A percentile compares a stretch with the other conserved stretches of the same genome.
These are phyloP conservation scores for Camelina laxa DNA, from an alignment of 345 rosid species.

Conservation along the genomic window DNA sequence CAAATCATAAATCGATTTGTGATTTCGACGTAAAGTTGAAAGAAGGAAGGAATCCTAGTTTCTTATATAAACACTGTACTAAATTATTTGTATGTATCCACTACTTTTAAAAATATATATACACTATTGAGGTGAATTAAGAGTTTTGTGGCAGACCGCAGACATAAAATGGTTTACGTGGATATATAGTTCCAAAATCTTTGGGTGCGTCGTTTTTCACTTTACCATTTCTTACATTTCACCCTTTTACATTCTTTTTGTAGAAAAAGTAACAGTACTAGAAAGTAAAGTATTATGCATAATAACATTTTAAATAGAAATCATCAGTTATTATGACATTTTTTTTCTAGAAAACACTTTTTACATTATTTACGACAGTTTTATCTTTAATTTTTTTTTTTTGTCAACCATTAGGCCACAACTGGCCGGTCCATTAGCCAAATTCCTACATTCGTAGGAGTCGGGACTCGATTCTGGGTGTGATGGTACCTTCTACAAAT, in stretches of 20 bases:
- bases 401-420: too few relatives aligned
- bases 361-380: neutral
- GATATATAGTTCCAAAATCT: constrained; percentile 35
- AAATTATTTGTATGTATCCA: neutral
- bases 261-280: neutral
- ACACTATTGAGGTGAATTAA: neutral
- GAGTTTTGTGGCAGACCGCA: constrained; percentile 18
- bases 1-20: constrained; percentile 14
- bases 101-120: neutral
- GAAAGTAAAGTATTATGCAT: neutral
- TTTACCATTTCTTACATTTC: constrained; percentile 8
- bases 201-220: neutral
- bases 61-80: neutral
- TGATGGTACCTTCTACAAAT: too few relatives aligned
- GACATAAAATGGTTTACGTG: constrained; percentile 14
- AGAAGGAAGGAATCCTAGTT: neutral
- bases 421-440: too few relatives aligned
- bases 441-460: too few relatives aligned
- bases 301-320: neutral
- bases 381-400: too few relatives aligned
- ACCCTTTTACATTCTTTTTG: neutral
- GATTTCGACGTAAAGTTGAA: constrained; percentile 12
- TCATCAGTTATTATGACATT: neutral
- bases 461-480: too few relatives aligned
- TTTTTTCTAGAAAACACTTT: neutral